Conservation (phyloP, 1,139 yeast genomes). For the Suhomyces bolitotheri region DNA sequence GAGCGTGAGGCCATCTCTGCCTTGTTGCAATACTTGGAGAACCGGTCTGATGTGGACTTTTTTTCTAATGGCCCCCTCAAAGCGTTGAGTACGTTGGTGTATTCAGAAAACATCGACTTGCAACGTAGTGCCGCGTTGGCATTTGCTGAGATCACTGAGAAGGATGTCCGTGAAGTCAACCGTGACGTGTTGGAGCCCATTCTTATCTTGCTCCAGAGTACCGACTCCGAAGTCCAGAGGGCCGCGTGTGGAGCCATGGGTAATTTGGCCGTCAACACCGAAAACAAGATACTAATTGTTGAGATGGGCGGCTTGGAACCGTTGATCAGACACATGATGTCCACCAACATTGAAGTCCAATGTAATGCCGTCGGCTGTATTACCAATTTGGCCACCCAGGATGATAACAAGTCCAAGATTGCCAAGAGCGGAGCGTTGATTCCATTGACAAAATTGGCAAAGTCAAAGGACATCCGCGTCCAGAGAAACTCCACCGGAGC, state of each 20-base stretch:
- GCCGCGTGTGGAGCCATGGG: slow-evolving; percentile 99
- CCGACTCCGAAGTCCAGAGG: slow-evolving; percentile 92
- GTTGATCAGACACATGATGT: slow-evolving; percentile 94
- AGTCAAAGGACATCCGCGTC: slow-evolving; percentile 90
- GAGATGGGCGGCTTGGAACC: slow-evolving; percentile 99
- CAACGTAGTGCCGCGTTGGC: slow-evolving; percentile 98
- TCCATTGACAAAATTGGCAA: slow-evolving; percentile 91
- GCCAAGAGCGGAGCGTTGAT: slow-evolving; percentile 96
- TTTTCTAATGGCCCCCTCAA: slow-evolving; percentile 87
- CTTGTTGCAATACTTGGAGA: slow-evolving; percentile 83
- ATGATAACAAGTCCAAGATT: slow-evolving; percentile 91
- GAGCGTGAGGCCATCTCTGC: slow-evolving; percentile 96
- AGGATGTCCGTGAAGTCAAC: slow-evolving; percentile 86
- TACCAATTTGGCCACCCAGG: slow-evolving; percentile 97
- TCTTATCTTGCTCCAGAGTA: slow-evolving; percentile 76
- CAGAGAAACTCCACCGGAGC: slow-evolving; percentile 99
- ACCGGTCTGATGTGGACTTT: slow-evolving; percentile 81
- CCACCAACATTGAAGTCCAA: slow-evolving; percentile 95
- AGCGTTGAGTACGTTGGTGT: slow-evolving; percentile 89
- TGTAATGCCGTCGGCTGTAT: slow-evolving; percentile 99
- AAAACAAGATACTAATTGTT: slow-evolving; percentile 87
- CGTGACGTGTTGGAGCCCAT: slow-evolving; percentile 93
- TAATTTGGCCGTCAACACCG: slow-evolving; percentile 93
- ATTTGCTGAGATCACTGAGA: slow-evolving; percentile 97
- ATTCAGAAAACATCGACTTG: slow-evolving; percentile 89